A percentile compares a stretch with the other conserved stretches of the same genome.
Evolutionary conservation across 768 basidiomycete species (phyloP).

Genomic region (Fomitopsis pulvina): DNA sequence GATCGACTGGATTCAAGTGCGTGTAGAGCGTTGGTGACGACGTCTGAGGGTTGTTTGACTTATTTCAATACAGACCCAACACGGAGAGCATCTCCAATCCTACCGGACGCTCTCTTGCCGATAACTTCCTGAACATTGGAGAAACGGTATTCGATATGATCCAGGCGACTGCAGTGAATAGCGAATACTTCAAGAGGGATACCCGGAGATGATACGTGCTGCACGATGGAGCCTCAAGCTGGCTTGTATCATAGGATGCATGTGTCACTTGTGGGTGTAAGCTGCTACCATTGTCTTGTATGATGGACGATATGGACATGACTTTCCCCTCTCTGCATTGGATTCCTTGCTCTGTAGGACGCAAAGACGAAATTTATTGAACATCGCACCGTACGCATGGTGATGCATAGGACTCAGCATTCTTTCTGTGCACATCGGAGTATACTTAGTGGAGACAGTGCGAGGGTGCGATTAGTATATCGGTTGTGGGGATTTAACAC

Average conservation of each 20-base stretch:
- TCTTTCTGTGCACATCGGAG: too few species aligned
- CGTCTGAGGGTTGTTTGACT: neutral
- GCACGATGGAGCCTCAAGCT: neutral
- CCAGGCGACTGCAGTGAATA: slow-evolving; percentile 83
- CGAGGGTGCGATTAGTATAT: too few species aligned
- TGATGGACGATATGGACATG: neutral
- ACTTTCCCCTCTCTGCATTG: neutral
- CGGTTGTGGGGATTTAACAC: too few species aligned
- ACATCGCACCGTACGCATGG: too few species aligned
- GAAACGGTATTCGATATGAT: slow-evolving; percentile 86
- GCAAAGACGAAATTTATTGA: too few species aligned
- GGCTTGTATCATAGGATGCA: neutral
- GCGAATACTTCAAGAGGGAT: slow-evolving; percentile 69
- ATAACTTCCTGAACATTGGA: slow-evolving; percentile 79
- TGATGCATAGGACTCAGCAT: too few species aligned
- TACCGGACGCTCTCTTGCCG: slow-evolving; percentile 67
- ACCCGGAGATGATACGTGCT: slow-evolving; percentile 26
- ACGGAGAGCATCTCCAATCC: slow-evolving; percentile 68
- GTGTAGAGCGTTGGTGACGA: slow-evolving; percentile 26
- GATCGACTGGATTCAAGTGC: slow-evolving; percentile 86
- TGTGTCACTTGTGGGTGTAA: neutral
- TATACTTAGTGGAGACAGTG: too few species aligned
- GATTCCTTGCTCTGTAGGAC: too few species aligned
- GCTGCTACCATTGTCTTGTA: neutral
- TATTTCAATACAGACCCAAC: slow-evolving; percentile 45